Conservation (phyloP, 371 early-diverging fungal genomes). For the Dichotomocladium elegans region DNA sequence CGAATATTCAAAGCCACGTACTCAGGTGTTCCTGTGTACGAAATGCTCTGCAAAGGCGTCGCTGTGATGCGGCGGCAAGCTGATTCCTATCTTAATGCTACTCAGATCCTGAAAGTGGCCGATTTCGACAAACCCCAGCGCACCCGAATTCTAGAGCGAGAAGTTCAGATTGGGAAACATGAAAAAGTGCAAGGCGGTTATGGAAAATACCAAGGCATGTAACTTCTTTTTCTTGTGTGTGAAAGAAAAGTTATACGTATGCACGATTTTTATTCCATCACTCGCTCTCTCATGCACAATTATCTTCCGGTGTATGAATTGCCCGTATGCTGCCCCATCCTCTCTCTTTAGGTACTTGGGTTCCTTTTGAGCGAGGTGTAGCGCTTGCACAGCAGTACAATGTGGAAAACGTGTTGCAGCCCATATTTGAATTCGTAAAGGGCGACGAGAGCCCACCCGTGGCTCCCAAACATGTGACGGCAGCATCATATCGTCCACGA, state of each 20-base stretch:
- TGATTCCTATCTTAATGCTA: conserved; percentile 90
- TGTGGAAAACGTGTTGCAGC: conserved; percentile 36
- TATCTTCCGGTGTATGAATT: not conserved
- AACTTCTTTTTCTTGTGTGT: conserved; percentile 1
- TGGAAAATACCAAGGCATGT: conserved; percentile 93
- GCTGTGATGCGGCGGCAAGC: conserved; percentile 86
- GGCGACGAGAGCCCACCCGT: conserved; percentile 38
- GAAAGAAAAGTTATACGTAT: conserved; percentile 10
- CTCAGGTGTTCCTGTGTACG: conserved; percentile 90
- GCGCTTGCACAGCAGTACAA: conserved; percentile 56
- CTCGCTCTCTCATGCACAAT: no score
- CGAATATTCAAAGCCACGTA: conserved; percentile 70
- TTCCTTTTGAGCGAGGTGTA: conserved; percentile 81
- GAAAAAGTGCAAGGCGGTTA: conserved; percentile 96
- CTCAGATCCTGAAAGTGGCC: conserved; percentile 93
- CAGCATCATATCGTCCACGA: conserved; percentile 25
- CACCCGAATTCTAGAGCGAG: conserved; percentile 86
- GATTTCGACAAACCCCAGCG: conserved; percentile 85
- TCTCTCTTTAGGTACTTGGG: conserved; percentile 56
- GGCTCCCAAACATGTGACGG: conserved; percentile 52
- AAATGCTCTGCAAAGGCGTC: conserved; percentile 76
- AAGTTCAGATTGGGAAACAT: conserved; percentile 74
- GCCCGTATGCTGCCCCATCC: not conserved
- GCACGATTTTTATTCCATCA: no score
- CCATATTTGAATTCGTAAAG: conserved; percentile 34